phyloP scores from a whole-genome alignment of 2,329 filamentous ascomycete species.

The Pezicula neosporulosa region DNA sequence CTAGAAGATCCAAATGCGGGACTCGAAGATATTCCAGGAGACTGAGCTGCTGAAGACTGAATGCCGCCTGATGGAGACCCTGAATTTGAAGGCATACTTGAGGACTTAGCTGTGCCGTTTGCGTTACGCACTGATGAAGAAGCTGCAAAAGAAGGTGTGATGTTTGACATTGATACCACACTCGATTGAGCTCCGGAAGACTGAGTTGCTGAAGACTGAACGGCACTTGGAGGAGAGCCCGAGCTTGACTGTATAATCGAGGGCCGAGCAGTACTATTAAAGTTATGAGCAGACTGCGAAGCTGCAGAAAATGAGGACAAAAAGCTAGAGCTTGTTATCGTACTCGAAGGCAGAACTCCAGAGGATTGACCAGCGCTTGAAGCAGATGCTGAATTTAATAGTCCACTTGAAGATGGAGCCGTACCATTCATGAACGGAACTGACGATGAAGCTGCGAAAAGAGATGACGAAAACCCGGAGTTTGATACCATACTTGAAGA shows the following conservation, averaged over 20 bases:
- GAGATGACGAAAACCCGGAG: too few relatives aligned
- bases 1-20: background rate
- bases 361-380: background rate
- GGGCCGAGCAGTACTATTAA: background rate
- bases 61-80: too few relatives aligned
- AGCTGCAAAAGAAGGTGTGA: too few relatives aligned
- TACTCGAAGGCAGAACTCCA: background rate
- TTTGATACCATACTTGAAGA: too few relatives aligned
- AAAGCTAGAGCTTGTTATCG: too few relatives aligned
- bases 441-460: too few relatives aligned
- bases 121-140: background rate
- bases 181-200: background rate
- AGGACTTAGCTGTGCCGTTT: background rate
- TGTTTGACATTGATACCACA: too few relatives aligned
- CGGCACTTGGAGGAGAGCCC: background rate
- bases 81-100: background rate
- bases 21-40: background rate
- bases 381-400: background rate
- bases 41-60: background rate
- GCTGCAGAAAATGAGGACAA: background rate
- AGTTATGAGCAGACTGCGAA: background rate
- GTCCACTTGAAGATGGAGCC: background rate
- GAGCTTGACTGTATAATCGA: background rate
- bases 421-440: too few relatives aligned
- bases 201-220: too few relatives aligned